Conservation (phyloP, 345 rosid species). For the Brassica rapa region DNA sequence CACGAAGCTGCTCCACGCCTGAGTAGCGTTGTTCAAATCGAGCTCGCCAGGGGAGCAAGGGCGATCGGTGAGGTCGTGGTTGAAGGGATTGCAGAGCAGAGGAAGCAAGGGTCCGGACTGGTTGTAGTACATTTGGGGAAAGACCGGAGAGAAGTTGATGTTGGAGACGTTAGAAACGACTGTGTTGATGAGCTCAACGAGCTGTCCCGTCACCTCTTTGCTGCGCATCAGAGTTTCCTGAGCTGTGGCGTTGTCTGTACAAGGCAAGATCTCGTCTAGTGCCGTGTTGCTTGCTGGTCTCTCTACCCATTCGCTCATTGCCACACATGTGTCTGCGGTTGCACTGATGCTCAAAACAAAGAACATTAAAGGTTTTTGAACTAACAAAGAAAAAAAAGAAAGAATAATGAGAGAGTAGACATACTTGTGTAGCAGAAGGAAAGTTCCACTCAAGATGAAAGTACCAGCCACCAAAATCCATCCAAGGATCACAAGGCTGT, state of each 20-base stretch:
- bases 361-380: background rate
- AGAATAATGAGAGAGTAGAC: constrained; percentile 23
- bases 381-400: constrained; percentile 1
- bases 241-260: constrained; percentile 75
- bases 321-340: constrained; percentile 84
- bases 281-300: constrained; percentile 82
- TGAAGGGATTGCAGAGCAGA: constrained; percentile 77
- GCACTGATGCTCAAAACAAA: constrained; percentile 47
- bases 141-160: constrained; percentile 86
- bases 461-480: constrained; percentile 93
- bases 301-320: constrained; percentile 86
- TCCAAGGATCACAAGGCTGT: constrained; percentile 82
- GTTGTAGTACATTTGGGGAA: constrained; percentile 71
- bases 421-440: constrained; percentile 92
- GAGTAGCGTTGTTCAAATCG: constrained; percentile 71
- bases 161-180: constrained; percentile 95
- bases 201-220: constrained; percentile 77
- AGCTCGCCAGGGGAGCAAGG: constrained; percentile 75
- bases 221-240: constrained; percentile 66
- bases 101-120: constrained; percentile 93
- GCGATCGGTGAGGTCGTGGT: constrained; percentile 58
- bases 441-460: constrained; percentile 81
- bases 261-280: constrained; percentile 79
- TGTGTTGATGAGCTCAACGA: constrained; percentile 73
- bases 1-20: constrained; percentile 74